phyloP scores from a whole-genome alignment of 73 alveolate species.

The Paramecium biaurelia region DNA sequence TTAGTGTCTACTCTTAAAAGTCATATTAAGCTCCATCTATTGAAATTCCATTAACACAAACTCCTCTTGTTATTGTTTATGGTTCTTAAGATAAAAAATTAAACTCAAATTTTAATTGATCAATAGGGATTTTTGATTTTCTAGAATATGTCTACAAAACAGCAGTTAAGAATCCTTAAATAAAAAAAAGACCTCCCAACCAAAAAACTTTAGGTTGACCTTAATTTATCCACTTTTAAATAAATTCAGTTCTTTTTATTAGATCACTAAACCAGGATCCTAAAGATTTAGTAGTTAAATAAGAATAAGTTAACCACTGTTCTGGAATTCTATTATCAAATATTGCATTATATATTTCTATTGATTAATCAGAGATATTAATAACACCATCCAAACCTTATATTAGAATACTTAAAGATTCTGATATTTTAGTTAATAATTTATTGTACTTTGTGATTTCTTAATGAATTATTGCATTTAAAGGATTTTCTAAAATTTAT shows the following conservation, averaged over 20 bases:
- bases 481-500: conserved; percentile 72
- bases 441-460: conserved; percentile 79
- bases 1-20: background rate
- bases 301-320: conserved; percentile 76
- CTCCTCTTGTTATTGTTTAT: conserved; percentile 70
- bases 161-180: conserved; percentile 85
- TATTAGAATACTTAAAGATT: conserved; percentile 69
- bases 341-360: conserved; percentile 75
- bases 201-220: conserved; percentile 85
- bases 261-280: conserved; percentile 86
- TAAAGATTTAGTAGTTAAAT: conserved; percentile 78
- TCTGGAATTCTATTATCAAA: conserved; percentile 81
- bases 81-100: conserved; percentile 72
- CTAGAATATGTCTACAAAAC: conserved; percentile 83
- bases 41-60: conserved; percentile 37
- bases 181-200: conserved; percentile 84
- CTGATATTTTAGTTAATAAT: conserved; percentile 62
- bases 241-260: conserved; percentile 73
- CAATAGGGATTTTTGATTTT: conserved; percentile 76
- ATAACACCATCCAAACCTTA: conserved; percentile 80
- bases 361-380: conserved; percentile 82
- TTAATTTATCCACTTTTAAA: conserved; percentile 81
- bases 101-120: conserved; percentile 76
- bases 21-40: conserved; percentile 51
- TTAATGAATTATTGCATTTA: conserved; percentile 74